Conservation (phyloP, 345 rosid genomes). For the Iberis pinnata region DNA sequence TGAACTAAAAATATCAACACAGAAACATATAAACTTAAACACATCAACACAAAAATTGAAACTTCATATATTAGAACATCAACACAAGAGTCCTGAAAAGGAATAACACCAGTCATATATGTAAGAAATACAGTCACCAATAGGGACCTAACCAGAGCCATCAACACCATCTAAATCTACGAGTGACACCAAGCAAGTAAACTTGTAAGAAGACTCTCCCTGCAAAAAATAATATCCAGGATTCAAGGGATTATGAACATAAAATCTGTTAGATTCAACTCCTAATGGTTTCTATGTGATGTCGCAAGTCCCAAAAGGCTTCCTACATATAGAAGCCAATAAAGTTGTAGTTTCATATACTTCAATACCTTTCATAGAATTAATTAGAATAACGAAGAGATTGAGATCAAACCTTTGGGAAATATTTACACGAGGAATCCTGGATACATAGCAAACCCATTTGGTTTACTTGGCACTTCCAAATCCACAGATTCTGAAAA, state of each 20-base stretch:
- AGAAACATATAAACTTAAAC: too few species aligned
- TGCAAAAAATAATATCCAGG: conserved; percentile 21
- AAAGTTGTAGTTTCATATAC: too few species aligned
- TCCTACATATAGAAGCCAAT: conserved; percentile 29
- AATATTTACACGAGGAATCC: conserved; percentile 25
- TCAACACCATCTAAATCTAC: conserved; percentile 43
- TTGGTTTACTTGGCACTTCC: too few species aligned
- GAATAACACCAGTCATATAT: conserved; percentile 76
- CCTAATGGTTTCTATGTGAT: conserved; percentile 22
- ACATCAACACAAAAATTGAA: too few species aligned
- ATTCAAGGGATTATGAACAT: conserved; percentile 25
- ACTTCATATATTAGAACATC: too few species aligned
- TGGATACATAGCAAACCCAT: conserved; percentile 13
- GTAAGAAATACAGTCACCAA: conserved; percentile 71
- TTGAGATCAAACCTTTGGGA: conserved; percentile 27
- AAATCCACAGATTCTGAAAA: too few species aligned
- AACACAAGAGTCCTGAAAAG: conserved; percentile 39
- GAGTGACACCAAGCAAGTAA: conserved; percentile 47
- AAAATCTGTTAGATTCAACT: conserved; percentile 20
- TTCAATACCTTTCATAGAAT: too few species aligned
- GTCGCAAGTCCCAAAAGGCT: conserved; percentile 32
- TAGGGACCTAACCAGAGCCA: conserved; percentile 47
- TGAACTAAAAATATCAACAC: too few species aligned
- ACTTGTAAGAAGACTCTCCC: conserved; percentile 29
- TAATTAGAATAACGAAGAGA: neutral